These are phyloP conservation scores for Cudoniella acicularis DNA, from an alignment of 495 filamentous ascomycete genomes.

Conservation along the genomic window DNA sequence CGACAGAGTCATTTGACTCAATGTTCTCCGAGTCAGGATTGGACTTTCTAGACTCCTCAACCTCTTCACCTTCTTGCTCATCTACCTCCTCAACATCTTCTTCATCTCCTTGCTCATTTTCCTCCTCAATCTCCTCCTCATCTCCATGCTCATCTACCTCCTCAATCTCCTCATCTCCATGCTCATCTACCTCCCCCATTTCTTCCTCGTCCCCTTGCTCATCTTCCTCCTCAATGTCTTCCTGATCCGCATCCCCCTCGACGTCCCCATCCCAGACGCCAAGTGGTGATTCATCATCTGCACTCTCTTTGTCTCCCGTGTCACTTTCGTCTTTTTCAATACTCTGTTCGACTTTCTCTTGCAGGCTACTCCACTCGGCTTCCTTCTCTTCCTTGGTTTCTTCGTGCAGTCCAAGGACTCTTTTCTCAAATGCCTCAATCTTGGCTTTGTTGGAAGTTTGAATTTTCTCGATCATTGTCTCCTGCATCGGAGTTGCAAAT, in stretches of 20 bases:
- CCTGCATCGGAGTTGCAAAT: conserved; percentile 78
- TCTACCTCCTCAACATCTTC: conserved; percentile 14
- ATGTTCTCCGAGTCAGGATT: not conserved
- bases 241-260: conserved; percentile 20
- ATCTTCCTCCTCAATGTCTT: conserved; percentile 25
- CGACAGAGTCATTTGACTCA: not conserved
- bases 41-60: conserved; percentile 8
- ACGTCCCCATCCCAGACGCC: conserved; percentile 17
- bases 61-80: conserved; percentile 18
- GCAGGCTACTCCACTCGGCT: conserved; percentile 48
- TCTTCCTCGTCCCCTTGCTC: conserved; percentile 26
- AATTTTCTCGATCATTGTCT: conserved; percentile 65
- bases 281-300: conserved; percentile 9
- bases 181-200: conserved; percentile 20
- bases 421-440: conserved; percentile 64
- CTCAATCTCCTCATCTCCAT: conserved; percentile 22
- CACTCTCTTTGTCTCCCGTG: conserved; percentile 7
- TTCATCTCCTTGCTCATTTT: conserved; percentile 24
- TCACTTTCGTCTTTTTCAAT: conserved; percentile 33
- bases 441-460: conserved; percentile 60
- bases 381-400: conserved; percentile 23
- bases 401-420: conserved; percentile 48
- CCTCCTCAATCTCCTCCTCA: conserved; percentile 24
- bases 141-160: conserved; percentile 15
- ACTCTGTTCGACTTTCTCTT: conserved; percentile 48